Conservation (phyloP, 805 yeast species). For the Scheffersomyces lignosus region DNA sequence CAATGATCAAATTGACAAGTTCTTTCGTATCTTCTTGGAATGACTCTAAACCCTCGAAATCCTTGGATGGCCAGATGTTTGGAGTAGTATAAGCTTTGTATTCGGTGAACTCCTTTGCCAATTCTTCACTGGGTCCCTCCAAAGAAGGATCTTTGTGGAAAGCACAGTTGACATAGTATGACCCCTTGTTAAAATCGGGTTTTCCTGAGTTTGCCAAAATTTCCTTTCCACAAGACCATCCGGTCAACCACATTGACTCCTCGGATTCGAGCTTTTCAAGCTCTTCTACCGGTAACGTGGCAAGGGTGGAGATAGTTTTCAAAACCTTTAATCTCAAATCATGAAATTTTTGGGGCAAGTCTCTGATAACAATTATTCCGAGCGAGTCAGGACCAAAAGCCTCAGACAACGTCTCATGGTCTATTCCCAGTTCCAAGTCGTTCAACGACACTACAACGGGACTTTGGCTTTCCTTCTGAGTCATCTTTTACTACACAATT, state of each 20-base stretch:
- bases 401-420: slow-evolving; percentile 27
- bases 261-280: slow-evolving; percentile 44
- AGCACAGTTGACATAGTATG: slow-evolving; percentile 59
- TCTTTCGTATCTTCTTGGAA: slow-evolving; percentile 39
- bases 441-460: slow-evolving; percentile 33
- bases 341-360: slow-evolving; percentile 38
- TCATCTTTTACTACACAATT: slow-evolving; percentile 2
- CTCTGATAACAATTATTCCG: slow-evolving; percentile 52
- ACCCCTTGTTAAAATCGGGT: slow-evolving; percentile 55
- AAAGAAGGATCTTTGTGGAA: slow-evolving; percentile 43
- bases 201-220: slow-evolving; percentile 39
- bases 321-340: slow-evolving; percentile 45
- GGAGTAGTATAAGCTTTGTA: slow-evolving; percentile 47
- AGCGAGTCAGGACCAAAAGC: slow-evolving; percentile 60
- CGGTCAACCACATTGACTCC: slow-evolving; percentile 54
- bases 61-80: slow-evolving; percentile 51
- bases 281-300: slow-evolving; percentile 33
- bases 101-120: slow-evolving; percentile 29
- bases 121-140: slow-evolving; percentile 47
- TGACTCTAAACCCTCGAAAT: slow-evolving; percentile 18
- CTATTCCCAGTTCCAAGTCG: slow-evolving; percentile 31
- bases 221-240: slow-evolving; percentile 64
- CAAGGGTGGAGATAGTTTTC: slow-evolving; percentile 41
- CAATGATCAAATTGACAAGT: slow-evolving; percentile 46
- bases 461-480: background rate